Conservation (phyloP, 768 basidiomycete genomes). For the Boletus tylopilopsis region DNA sequence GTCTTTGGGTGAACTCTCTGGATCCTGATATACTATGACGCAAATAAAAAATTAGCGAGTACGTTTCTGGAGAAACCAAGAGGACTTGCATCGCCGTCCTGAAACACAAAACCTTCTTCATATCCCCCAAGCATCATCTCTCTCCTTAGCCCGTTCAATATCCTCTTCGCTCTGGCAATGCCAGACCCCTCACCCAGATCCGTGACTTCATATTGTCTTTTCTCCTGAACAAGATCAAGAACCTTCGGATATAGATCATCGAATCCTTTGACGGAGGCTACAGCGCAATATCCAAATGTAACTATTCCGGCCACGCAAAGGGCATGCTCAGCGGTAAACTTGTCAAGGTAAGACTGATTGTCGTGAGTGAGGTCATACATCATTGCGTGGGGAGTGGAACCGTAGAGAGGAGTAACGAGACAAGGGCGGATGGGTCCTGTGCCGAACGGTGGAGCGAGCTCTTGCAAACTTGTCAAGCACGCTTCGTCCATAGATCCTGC, state of each 20-base stretch:
- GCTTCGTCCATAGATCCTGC: conserved; percentile 90
- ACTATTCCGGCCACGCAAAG: conserved; percentile 93
- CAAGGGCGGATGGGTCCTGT: conserved; percentile 75
- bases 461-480: conserved; percentile 73
- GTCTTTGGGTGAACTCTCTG: conserved; percentile 89
- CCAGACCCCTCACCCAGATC: conserved; percentile 53
- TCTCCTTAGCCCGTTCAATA: conserved; percentile 83
- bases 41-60: conserved; percentile 3
- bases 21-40: conserved; percentile 79
- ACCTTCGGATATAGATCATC: conserved; percentile 96
- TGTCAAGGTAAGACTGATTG: conserved; percentile 88
- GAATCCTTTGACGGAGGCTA: conserved; percentile 95
- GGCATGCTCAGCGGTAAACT: conserved; percentile 91
- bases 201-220: conserved; percentile 70
- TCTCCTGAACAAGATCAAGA: conserved; percentile 85
- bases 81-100: conserved; percentile 84
- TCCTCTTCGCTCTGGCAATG: conserved; percentile 56
- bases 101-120: conserved; percentile 93
- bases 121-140: conserved; percentile 90
- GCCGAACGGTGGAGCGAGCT: conserved; percentile 78
- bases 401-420: conserved; percentile 74
- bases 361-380: conserved; percentile 97
- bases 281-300: conserved; percentile 82
- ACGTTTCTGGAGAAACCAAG: not conserved
- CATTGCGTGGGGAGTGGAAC: conserved; percentile 87